A percentile compares a stretch with the other conserved stretches of the same genome.
Evolutionary conservation across 495 filamentous ascomycete genomes (phyloP).

Genomic region (Aspergillus affinis): DNA sequence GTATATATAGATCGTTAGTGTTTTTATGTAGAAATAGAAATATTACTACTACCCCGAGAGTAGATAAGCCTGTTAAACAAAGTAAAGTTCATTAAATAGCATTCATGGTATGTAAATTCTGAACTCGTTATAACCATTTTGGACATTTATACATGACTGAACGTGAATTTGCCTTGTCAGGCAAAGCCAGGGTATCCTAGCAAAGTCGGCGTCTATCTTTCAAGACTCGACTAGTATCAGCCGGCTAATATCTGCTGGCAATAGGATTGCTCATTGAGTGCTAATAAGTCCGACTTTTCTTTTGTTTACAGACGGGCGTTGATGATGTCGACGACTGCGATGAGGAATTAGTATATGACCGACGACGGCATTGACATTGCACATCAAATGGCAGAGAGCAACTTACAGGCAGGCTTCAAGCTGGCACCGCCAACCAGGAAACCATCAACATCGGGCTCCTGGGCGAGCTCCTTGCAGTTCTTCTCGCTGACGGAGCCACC

Average conservation of each 20-base stretch:
- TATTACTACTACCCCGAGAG: no score
- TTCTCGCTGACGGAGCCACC: conserved; percentile 96
- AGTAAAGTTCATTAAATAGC: not conserved
- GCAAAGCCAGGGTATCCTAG: conserved; percentile 18
- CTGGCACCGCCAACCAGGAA: conserved; percentile 98
- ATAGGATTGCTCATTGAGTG: not conserved
- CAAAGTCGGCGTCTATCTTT: not conserved
- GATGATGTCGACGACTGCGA: conserved; percentile 65
- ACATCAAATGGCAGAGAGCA: conserved; percentile 5
- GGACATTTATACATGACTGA: not conserved
- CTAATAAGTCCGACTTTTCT: conserved; percentile 15
- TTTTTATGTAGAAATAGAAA: not conserved
- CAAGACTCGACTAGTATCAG: not conserved
- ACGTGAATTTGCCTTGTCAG: not conserved
- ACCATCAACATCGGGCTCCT: conserved; percentile 92
- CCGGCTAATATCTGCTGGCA: not conserved
- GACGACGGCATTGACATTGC: not conserved
- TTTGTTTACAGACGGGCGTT: conserved; percentile 53
- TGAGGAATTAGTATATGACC: not conserved
- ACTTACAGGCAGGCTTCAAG: conserved; percentile 96
- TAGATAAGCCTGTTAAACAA: not conserved
- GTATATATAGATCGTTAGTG: no score
- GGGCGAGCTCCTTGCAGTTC: conserved; percentile 92
- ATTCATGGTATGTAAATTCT: not conserved
- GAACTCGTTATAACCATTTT: not conserved